Base-by-base conservation (phyloP, 2,329 filamentous ascomycete species). In the Macroventuria anomochaeta region DNA sequence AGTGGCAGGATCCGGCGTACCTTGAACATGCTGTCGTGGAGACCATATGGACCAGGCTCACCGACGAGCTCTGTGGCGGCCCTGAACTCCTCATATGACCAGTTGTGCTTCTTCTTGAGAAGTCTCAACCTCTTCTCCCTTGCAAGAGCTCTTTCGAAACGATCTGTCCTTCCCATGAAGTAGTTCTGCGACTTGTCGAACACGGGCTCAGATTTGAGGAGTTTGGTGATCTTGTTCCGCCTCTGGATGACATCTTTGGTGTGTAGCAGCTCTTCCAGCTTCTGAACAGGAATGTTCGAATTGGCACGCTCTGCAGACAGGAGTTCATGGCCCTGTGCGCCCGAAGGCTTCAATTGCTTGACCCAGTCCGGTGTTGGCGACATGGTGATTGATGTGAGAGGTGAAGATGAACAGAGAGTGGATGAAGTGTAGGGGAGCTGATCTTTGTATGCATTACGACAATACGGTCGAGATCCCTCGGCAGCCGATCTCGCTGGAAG, bases 151-250 rank as follows among this genome's bases (percentile, higher is more conserved):
- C 83, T 84, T 69, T 90, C 83, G 65, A 92, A 86, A 41, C 86
- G 82, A 58, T 89, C 87, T 21, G 84, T 80, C 37, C 89, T 80
- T 34, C 88, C 88, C 61, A 85, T 81, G 71, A 89, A 90, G 76
- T 91, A 90, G 70, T 91, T 91, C 60, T 88, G 85, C 3, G 85
- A 85, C 77, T 92, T 93, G 75, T 92, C 87, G 62, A 93, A 92
- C 51, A 91, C 81, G 46, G 84, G 83, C 53, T 93, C 88, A 0
- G 80, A 72, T 63, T 86, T 78, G 5, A 93, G 80, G n/a, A 90
- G 80, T 40, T 82, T 76, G 5, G 91, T 76, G 23, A 93, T 80
- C 20, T 77, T 77, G 2, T 82, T 75, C 64, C 87, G 86, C 36
- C 83, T 80, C 51, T 86, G 80, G 10, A 91, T 78, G 5, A 80